Evolutionary conservation across 2,329 filamentous ascomycete genomes (phyloP).

Genomic region (Coleophoma eucalyptorum): DNA sequence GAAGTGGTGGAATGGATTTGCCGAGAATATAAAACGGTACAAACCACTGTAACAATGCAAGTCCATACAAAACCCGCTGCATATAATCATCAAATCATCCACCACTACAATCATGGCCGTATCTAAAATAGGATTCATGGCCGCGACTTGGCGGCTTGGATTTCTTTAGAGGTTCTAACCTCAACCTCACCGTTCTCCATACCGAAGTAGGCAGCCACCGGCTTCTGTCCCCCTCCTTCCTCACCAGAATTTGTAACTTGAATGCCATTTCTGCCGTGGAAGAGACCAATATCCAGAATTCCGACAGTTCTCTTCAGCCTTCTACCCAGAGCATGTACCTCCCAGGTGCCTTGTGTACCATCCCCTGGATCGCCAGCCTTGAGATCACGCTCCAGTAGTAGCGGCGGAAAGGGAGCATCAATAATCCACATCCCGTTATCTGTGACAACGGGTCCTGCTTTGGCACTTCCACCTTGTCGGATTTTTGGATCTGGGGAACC

Average conservation of each 20-base stretch:
- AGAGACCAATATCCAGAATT: conserved; percentile 88
- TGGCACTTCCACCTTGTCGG: conserved; percentile 68
- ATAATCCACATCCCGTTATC: conserved; percentile 89
- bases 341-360: conserved; percentile 68
- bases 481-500: conserved; percentile 70
- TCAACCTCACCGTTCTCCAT: conserved; percentile 72
- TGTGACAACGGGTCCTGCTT: conserved; percentile 79
- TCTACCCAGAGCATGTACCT: conserved; percentile 69
- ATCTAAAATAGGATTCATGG: conserved; percentile 7
- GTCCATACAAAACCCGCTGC: too few species aligned
- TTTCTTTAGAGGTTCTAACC: conserved; percentile 39
- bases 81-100: too few species aligned
- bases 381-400: conserved; percentile 59
- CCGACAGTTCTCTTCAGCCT: conserved; percentile 79
- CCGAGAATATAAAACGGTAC: too few species aligned
- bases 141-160: conserved; percentile 20
- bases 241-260: conserved; percentile 58
- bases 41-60: too few species aligned
- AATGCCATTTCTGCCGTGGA: conserved; percentile 75
- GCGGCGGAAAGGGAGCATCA: conserved; percentile 79
- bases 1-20: too few species aligned
- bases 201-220: conserved; percentile 92
- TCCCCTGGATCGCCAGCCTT: conserved; percentile 41
- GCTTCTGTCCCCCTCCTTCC: conserved; percentile 76
- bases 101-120: too few species aligned